phyloP scores from a whole-genome alignment of 257 asterid genomes.

The Solanum medicagineum region DNA sequence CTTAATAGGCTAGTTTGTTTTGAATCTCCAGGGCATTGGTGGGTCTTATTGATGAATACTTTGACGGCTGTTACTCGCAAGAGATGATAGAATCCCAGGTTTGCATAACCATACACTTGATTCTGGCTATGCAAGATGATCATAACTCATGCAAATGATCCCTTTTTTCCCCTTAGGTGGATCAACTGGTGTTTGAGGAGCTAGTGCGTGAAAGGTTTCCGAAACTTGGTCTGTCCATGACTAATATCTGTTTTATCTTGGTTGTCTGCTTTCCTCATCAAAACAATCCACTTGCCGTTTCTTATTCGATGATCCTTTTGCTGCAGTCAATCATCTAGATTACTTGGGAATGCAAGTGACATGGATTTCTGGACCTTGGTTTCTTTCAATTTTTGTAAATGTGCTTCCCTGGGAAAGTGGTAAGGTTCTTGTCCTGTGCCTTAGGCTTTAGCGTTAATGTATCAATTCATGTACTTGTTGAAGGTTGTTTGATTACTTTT shows the following conservation, averaged over 20 bases:
- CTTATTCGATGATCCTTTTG: constrained; percentile 5
- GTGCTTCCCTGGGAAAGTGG: constrained; percentile 99
- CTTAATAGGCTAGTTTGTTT: constrained; percentile 21
- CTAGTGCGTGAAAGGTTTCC: constrained; percentile 86
- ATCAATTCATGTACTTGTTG: not conserved
- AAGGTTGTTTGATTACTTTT: not conserved
- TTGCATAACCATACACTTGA: constrained; percentile 7
- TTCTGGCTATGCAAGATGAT: not conserved
- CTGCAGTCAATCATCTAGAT: constrained; percentile 82
- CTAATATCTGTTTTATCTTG: not conserved
- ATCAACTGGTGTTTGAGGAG: constrained; percentile 93
- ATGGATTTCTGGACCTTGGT: constrained; percentile 87
- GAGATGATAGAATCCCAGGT: constrained; percentile 98
- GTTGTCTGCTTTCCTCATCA: not conserved
- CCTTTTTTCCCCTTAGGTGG: constrained; percentile 38
- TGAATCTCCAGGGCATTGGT: constrained; percentile 70
- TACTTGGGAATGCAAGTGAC: constrained; percentile 89
- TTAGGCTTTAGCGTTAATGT: not conserved
- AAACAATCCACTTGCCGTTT: not conserved
- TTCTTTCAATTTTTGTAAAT: constrained; percentile 77
- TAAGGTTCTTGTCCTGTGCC: constrained; percentile 16
- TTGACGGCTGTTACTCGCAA: constrained; percentile 77
- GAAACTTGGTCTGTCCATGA: constrained; percentile 53
- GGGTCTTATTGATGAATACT: constrained; percentile 80
- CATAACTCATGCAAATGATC: not conserved